Base-by-base conservation (phyloP, 1,139 yeast genomes). In the Debaryomyces psychrophilus region DNA sequence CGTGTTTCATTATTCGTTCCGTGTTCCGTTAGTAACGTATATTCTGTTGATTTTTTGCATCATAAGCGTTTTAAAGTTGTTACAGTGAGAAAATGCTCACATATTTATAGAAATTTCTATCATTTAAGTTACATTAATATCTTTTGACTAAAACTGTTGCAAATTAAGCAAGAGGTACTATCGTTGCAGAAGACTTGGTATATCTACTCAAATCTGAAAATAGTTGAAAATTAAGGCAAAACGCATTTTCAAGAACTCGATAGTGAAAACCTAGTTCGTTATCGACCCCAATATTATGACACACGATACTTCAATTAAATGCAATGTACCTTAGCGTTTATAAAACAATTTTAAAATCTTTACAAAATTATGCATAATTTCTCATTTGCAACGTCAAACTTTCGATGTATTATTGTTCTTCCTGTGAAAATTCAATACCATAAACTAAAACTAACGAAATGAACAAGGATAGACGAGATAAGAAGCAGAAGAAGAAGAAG, bases 401-500 rank as follows among this genome's bases (percentile, higher is more conserved):
- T 26, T 28, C 28, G 5, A 27, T 38, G 11, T 27, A 28, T 17
- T 38, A 17, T 28, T 20, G n/a, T 6, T 20, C 15, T 35, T 8
- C 15, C n/a, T n/a, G 14, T 29, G 28, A n/a, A 20, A 33, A 14
- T 15, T 25, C 14, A 15, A 26, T 8, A 11, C 4, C 3, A 8
- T 40, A 2, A 11, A 29, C 1, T 5, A 27, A 18, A 28, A 2
- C 23, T 8, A 33, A 2, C 17, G 22, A 11, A 43, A 37, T 37
- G 41, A 43, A 37, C 29, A 37, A 34, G 23, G 43, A 44, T 5
- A 37, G 27, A 22, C 31, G 40, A 27, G 46, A 33, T 5, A 39
- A 37, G 23, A 44, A 44, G 31, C 46, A 44, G 12, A 39, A 38
- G 43, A 38, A 31, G 14, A 44, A 38, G 46, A 44, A 34, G 34